A percentile compares a stretch with the other conserved stretches of the same genome.
Evolutionary conservation across 345 rosid genomes (phyloP).

Genomic region (Camelina neglecta): DNA sequence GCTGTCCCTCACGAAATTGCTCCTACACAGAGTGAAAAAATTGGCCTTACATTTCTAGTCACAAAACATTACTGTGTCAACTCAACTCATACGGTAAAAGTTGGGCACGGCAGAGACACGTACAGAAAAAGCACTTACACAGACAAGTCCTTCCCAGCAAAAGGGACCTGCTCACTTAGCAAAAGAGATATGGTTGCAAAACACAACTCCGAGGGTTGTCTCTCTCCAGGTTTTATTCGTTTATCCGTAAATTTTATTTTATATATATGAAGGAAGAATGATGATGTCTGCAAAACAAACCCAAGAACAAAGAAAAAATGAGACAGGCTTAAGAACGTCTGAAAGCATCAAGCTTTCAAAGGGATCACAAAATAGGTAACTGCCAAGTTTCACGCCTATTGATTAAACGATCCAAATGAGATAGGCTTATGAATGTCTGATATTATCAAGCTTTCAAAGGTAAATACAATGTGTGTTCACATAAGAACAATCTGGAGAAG

Average conservation of each 20-base stretch:
- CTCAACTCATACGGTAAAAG: background rate
- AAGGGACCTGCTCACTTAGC: slow-evolving; percentile 86
- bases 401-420: background rate
- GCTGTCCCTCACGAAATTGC: slow-evolving; percentile 81
- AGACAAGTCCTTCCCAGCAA: slow-evolving; percentile 65
- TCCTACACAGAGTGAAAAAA: slow-evolving; percentile 55
- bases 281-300: slow-evolving; percentile 75
- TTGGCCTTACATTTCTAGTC: slow-evolving; percentile 16
- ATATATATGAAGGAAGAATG: slow-evolving; percentile 83
- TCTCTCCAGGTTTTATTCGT: slow-evolving; percentile 69
- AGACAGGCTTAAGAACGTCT: too few relatives aligned
- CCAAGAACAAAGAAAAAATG: background rate
- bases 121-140: slow-evolving; percentile 61
- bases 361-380: too few relatives aligned
- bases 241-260: slow-evolving; percentile 81
- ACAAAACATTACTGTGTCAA: background rate
- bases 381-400: too few relatives aligned
- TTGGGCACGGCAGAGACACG: slow-evolving; percentile 24
- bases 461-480: background rate
- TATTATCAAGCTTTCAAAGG: slow-evolving; percentile 3
- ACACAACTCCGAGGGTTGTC: slow-evolving; percentile 68
- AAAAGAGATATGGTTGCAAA: slow-evolving; percentile 73
- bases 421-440: background rate
- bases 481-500: background rate
- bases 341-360: slow-evolving; percentile 1